Percentiles rank a stretch among this genome's conserved stretches.
Conservation (phyloP, 1,139 yeast genomes). For the Schwanniomyces etchellsii region DNA sequence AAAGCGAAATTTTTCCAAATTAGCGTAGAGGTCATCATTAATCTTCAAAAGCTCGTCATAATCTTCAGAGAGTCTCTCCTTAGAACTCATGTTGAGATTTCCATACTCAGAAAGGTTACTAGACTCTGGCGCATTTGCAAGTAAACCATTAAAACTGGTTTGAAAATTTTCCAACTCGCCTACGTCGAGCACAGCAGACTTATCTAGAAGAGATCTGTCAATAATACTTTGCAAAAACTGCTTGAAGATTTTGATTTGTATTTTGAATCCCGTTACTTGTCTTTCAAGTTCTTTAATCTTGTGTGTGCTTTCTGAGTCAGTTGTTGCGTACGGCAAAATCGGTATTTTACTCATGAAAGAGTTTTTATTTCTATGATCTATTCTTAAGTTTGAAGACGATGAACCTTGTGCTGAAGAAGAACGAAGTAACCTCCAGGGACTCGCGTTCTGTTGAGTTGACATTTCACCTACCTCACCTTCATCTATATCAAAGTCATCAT, state of each 20-base stretch:
- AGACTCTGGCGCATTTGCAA: constrained; percentile 5
- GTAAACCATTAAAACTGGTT: constrained; percentile 14
- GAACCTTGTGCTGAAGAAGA: constrained; percentile 11
- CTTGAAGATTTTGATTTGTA: constrained; percentile 38
- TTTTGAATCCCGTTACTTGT: constrained; percentile 36
- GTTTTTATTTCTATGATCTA: not conserved
- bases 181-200: constrained; percentile 12
- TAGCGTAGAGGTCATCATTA: constrained; percentile 35
- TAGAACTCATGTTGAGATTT: constrained; percentile 3
- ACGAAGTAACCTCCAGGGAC: constrained; percentile 32
- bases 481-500: constrained; percentile 23
- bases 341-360: not conserved
- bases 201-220: constrained; percentile 17
- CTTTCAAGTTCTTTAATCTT: constrained; percentile 31
- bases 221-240: constrained; percentile 35
- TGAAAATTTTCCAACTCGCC: constrained; percentile 21
- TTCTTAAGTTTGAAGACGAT: not conserved
- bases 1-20: constrained; percentile 30
- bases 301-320: constrained; percentile 5
- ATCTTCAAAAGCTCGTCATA: constrained; percentile 32
- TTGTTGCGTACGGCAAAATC: not conserved
- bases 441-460: constrained; percentile 7
- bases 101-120: constrained; percentile 1
- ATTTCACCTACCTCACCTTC: constrained; percentile 2
- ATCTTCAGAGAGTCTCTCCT: constrained; percentile 16